Evolutionary conservation across 164 flowering plant species (phyloP).

Genomic region (Malania oleifera): DNA sequence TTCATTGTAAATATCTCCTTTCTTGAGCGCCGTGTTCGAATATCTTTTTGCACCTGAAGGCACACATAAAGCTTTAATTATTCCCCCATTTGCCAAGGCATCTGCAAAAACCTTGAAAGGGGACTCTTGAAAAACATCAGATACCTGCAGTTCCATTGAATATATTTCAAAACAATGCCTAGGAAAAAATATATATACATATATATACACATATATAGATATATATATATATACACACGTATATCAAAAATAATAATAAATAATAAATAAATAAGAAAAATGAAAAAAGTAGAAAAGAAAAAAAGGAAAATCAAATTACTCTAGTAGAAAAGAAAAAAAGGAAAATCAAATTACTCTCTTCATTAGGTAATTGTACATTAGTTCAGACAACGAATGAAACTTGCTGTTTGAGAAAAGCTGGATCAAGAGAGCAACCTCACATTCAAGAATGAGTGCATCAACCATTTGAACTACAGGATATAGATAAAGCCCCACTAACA

Average conservation of each 20-base stretch:
- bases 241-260: too few relatives aligned
- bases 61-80: conserved; percentile 71
- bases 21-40: conserved; percentile 84
- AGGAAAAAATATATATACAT: too few relatives aligned
- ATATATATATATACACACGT: too few relatives aligned
- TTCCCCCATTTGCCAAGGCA: conserved; percentile 59
- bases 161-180: conserved; percentile 1
- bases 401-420: not conserved
- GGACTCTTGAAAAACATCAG: conserved; percentile 53
- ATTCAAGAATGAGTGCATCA: not conserved
- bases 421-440: not conserved
- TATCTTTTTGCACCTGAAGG: conserved; percentile 71
- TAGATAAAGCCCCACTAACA: not conserved
- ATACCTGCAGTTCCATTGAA: conserved; percentile 52
- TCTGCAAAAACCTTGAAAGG: conserved; percentile 84
- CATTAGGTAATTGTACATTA: too few relatives aligned
- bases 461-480: not conserved
- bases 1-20: conserved; percentile 80
- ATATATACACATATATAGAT: too few relatives aligned
- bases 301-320: too few relatives aligned
- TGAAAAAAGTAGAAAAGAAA: too few relatives aligned
- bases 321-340: too few relatives aligned
- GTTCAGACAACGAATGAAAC: too few relatives aligned
- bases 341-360: too few relatives aligned
- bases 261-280: too few relatives aligned